Evolutionary conservation across 108 stramenopile genomes (phyloP).

Genomic region (Nitzschia inconspicua): DNA sequence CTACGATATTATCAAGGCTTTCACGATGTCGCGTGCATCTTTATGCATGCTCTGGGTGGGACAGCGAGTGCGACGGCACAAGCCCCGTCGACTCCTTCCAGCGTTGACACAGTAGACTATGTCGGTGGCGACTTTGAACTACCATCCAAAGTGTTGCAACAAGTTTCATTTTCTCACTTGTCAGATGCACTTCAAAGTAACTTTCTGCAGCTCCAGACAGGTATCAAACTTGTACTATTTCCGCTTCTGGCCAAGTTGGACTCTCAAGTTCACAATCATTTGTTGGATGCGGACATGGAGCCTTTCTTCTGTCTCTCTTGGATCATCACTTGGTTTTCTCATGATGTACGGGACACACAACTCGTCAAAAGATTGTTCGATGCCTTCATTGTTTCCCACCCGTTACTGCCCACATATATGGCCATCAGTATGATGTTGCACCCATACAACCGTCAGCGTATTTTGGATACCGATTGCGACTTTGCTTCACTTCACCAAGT

Average conservation of each 20-base stretch:
- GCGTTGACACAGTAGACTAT: too few species aligned
- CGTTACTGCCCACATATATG: slow-evolving; percentile 76
- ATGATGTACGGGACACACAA: slow-evolving; percentile 83
- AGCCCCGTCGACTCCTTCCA: too few species aligned
- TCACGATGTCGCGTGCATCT: slow-evolving; percentile 83
- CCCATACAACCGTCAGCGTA: slow-evolving; percentile 67
- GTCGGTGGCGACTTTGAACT: slow-evolving; percentile 57
- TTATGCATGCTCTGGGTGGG: slow-evolving; percentile 65
- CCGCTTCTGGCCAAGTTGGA: slow-evolving; percentile 65
- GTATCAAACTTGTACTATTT: slow-evolving; percentile 56
- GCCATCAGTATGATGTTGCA: slow-evolving; percentile 83
- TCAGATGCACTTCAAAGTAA: slow-evolving; percentile 52
- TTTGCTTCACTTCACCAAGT: slow-evolving; percentile 83
- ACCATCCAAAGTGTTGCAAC: slow-evolving; percentile 55
- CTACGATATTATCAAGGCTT: slow-evolving; percentile 86
- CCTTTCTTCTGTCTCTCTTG: slow-evolving; percentile 87
- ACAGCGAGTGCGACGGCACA: too few species aligned
- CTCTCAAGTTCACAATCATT: slow-evolving; percentile 64
- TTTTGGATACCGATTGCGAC: slow-evolving; percentile 81
- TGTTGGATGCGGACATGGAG: slow-evolving; percentile 78
- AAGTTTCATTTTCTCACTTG: slow-evolving; percentile 65
- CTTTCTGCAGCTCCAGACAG: slow-evolving; percentile 63
- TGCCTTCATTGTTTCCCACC: slow-evolving; percentile 81
- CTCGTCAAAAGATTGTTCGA: slow-evolving; percentile 87
- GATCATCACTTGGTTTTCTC: slow-evolving; percentile 92